phyloP scores from a whole-genome alignment of 305 asterid genomes.

The Solanum hybrid region DNA sequence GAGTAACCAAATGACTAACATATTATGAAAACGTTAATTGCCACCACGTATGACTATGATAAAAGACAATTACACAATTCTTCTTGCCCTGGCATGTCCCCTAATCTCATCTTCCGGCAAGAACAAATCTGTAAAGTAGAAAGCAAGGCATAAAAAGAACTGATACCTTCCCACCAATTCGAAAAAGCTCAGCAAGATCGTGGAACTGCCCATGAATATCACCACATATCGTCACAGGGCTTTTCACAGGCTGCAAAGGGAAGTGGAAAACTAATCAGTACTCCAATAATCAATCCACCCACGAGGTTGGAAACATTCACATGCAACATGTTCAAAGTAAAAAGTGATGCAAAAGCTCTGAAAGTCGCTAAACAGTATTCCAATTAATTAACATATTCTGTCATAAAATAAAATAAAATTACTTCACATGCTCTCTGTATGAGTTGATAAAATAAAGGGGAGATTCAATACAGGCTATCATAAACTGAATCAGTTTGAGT shows the following conservation, averaged over 20 bases:
- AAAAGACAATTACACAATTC: not conserved
- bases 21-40: not conserved
- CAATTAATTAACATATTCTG: not conserved
- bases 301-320: not conserved
- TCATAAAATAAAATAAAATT: not conserved
- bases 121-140: not conserved
- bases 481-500: not conserved
- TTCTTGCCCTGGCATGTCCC: not conserved
- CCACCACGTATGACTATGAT: not conserved
- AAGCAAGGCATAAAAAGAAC: constrained; percentile 8
- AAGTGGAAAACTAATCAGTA: constrained; percentile 11
- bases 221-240: constrained; percentile 97
- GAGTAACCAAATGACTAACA: not conserved
- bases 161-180: constrained; percentile 90
- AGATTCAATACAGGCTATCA: not conserved
- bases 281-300: constrained; percentile 1
- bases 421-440: not conserved
- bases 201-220: constrained; percentile 98
- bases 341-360: not conserved
- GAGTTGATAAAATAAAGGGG: not conserved
- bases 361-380: not conserved
- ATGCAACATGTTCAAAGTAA: not conserved
- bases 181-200: constrained; percentile 93
- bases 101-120: not conserved
- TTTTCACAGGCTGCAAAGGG: constrained; percentile 77